A percentile compares a stretch with the other conserved stretches of the same genome.
Conservation (phyloP, 2,329 filamentous ascomycete genomes). For the Penicillium hesseltinei region DNA sequence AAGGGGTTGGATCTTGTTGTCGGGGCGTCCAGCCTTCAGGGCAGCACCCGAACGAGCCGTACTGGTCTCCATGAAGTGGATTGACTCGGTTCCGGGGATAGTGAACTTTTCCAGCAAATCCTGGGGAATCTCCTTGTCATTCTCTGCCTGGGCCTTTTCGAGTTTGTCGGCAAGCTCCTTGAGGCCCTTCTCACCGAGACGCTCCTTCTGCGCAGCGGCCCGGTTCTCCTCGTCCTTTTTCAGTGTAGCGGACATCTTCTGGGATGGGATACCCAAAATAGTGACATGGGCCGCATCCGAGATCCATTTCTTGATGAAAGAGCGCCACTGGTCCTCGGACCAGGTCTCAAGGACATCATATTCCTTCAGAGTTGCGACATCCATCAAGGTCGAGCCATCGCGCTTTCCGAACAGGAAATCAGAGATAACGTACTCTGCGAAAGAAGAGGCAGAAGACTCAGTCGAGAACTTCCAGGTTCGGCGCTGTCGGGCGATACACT, state of each 20-base stretch:
- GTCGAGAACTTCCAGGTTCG: slow-evolving; percentile 80
- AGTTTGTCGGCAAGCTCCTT: slow-evolving; percentile 71
- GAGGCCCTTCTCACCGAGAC: slow-evolving; percentile 78
- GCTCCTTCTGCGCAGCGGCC: slow-evolving; percentile 72
- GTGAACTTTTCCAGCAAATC: slow-evolving; percentile 77
- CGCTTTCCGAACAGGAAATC: slow-evolving; percentile 88
- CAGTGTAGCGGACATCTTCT: slow-evolving; percentile 72
- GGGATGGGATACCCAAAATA: slow-evolving; percentile 81
- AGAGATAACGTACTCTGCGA: slow-evolving; percentile 80
- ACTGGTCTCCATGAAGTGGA: slow-evolving; percentile 87
- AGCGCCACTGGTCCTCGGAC: slow-evolving; percentile 80
- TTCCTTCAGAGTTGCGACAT: slow-evolving; percentile 54
- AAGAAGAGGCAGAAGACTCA: slow-evolving; percentile 77
- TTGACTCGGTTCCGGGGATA: slow-evolving; percentile 82
- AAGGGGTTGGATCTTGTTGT: slow-evolving; percentile 69
- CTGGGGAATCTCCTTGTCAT: slow-evolving; percentile 80
- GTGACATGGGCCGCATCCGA: slow-evolving; percentile 82
- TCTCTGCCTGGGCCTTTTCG: slow-evolving; percentile 80
- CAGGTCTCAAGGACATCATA: slow-evolving; percentile 72
- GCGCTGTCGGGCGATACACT: slow-evolving; percentile 79
- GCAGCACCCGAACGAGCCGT: slow-evolving; percentile 82
- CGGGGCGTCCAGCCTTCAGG: slow-evolving; percentile 63
- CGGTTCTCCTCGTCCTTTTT: slow-evolving; percentile 79
- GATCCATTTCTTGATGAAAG: slow-evolving; percentile 80
- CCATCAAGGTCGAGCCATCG: slow-evolving; percentile 71